Percentiles rank a stretch among this genome's conserved stretches.
Conservation (phyloP, 2,329 filamentous ascomycete species). For the Gaeumannomyces sp. region DNA sequence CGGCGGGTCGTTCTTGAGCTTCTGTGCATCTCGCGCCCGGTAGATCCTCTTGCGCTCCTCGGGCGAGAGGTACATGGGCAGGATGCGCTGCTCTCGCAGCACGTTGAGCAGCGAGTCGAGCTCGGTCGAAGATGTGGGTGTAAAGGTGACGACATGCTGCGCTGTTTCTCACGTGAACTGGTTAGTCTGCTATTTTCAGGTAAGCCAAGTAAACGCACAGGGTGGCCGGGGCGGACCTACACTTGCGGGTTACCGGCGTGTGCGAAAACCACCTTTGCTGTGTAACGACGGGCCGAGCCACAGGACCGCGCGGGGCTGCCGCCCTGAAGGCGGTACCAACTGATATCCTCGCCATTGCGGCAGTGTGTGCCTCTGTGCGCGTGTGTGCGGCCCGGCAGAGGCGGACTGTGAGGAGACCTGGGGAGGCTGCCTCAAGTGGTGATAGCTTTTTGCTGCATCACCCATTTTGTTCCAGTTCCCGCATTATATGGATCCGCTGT, state of each 20-base stretch:
- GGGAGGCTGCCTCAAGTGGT: neutral
- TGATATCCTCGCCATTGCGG: neutral
- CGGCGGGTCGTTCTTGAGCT: conserved; percentile 49
- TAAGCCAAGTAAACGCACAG: neutral
- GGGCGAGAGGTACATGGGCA: conserved; percentile 52
- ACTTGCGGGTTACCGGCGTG: neutral
- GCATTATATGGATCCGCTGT: neutral
- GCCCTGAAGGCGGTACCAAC: neutral
- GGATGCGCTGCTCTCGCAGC: conserved; percentile 53
- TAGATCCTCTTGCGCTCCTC: conserved; percentile 49
- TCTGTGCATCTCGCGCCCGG: conserved; percentile 37
- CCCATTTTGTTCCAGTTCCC: neutral
- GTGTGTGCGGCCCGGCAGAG: neutral
- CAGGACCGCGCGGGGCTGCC: neutral
- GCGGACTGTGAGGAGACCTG: neutral
- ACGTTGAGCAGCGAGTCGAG: conserved; percentile 46
- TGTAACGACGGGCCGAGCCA: neutral
- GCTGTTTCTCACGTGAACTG: conserved; percentile 1
- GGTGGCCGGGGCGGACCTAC: neutral
- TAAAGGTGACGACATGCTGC: conserved; percentile 38
- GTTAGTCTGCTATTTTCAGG: conserved; percentile 9
- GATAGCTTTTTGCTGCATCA: conserved; percentile 9
- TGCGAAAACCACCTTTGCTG: conserved; percentile 1
- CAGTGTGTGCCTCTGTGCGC: neutral
- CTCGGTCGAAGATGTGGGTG: conserved; percentile 43